Percentiles rank a stretch among this genome's conserved stretches.
These are phyloP conservation scores for Corchorus capsularis DNA, from an alignment of 345 rosid genomes.

Conservation along the genomic window DNA sequence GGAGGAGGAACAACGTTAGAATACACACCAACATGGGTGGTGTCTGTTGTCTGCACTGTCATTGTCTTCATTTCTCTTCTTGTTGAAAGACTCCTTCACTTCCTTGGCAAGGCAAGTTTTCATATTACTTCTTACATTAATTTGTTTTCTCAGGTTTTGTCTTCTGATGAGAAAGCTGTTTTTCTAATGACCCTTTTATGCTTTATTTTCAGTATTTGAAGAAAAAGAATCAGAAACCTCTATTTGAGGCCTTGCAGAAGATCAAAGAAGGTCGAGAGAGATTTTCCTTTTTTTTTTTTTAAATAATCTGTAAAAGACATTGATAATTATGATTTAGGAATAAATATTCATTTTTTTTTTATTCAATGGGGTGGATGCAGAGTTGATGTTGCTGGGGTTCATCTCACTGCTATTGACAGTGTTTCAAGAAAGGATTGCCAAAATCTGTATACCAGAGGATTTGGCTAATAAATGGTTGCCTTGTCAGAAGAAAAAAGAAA, in stretches of 20 bases:
- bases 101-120: constrained; percentile 63
- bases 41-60: constrained; percentile 75
- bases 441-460: constrained; percentile 51
- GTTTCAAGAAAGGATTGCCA: constrained; percentile 45
- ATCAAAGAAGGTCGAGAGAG: constrained; percentile 74
- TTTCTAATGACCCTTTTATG: background rate
- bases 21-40: constrained; percentile 34
- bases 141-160: background rate
- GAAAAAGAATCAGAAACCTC: constrained; percentile 65
- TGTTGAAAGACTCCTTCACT: constrained; percentile 68
- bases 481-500: constrained; percentile 36
- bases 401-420: constrained; percentile 80
- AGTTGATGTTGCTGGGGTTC: constrained; percentile 88
- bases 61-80: constrained; percentile 71
- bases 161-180: background rate
- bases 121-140: background rate
- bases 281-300: background rate
- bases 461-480: constrained; percentile 60
- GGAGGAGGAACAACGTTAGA: constrained; percentile 61
- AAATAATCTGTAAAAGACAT: background rate
- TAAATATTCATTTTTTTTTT: background rate
- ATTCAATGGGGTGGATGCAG: constrained; percentile 36
- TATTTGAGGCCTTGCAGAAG: constrained; percentile 73
- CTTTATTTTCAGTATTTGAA: constrained; percentile 43
- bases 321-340: background rate